Conservation (phyloP, 805 yeast species). For the Ogataea siamensis region DNA sequence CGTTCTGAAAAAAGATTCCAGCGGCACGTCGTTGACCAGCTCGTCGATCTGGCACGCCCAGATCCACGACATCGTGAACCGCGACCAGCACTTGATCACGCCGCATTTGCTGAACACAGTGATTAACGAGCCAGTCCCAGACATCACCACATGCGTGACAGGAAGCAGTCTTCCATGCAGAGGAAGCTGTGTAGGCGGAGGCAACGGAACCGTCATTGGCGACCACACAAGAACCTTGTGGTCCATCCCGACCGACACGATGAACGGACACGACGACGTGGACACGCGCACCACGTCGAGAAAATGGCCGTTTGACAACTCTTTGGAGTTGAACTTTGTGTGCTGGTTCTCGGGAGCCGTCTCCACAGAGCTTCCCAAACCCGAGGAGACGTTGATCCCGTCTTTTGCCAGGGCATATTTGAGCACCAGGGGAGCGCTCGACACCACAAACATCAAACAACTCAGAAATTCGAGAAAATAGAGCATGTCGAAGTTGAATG, state of each 20-base stretch:
- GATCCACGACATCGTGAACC: conserved; percentile 51
- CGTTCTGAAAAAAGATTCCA: conserved; percentile 61
- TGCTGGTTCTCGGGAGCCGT: conserved; percentile 14
- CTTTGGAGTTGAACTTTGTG: conserved; percentile 34
- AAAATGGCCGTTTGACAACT: conserved; percentile 49
- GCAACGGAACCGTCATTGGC: conserved; percentile 51
- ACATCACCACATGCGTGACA: conserved; percentile 52
- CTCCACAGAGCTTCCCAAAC: conserved; percentile 9
- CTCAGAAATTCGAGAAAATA: conserved; percentile 57
- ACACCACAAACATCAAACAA: conserved; percentile 48
- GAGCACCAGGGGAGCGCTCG: conserved; percentile 46
- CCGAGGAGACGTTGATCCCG: conserved; percentile 16
- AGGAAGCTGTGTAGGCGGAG: conserved; percentile 44
- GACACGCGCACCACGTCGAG: conserved; percentile 61
- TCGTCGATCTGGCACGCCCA: conserved; percentile 50
- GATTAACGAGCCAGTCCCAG: conserved; percentile 58
- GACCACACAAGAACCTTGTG: conserved; percentile 74
- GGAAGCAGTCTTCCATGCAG: conserved; percentile 55
- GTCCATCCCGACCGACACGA: conserved; percentile 71
- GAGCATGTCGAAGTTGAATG: conserved; percentile 46
- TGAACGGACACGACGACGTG: conserved; percentile 63
- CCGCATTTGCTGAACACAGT: conserved; percentile 55
- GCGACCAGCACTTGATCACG: conserved; percentile 57
- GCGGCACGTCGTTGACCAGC: conserved; percentile 37
- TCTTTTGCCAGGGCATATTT: conserved; percentile 36